A percentile compares a stretch with the other conserved stretches of the same genome.
These are phyloP conservation scores for Linum lewisii DNA, from an alignment of 345 rosid species.

Conservation along the genomic window DNA sequence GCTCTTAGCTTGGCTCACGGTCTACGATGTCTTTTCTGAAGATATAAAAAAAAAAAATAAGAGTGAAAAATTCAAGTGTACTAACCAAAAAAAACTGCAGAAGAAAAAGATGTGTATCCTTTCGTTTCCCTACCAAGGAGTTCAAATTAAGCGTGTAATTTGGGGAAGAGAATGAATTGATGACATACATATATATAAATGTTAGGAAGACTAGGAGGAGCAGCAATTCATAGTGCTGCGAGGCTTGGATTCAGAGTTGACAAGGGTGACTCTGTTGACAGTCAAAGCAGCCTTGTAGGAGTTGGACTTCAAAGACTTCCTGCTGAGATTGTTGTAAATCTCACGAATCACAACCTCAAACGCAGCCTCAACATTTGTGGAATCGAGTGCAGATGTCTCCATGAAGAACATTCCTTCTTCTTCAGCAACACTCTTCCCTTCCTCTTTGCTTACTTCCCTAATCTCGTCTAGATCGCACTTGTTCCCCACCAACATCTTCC, in stretches of 20 bases:
- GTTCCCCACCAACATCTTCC: conserved; percentile 3
- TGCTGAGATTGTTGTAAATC: background rate
- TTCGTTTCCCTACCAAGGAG: no score
- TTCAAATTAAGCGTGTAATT: no score
- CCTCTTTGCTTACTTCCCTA: conserved; percentile 1
- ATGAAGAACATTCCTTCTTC: conserved; percentile 1
- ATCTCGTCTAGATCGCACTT: background rate
- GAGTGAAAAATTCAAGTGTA: no score
- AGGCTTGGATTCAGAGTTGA: background rate
- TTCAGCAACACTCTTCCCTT: background rate
- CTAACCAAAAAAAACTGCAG: no score
- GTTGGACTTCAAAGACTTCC: background rate
- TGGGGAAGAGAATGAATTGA: no score
- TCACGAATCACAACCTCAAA: background rate
- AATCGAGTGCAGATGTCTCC: conserved; percentile 3
- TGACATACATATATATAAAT: no score
- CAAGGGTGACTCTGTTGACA: background rate
- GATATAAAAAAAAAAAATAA: no score
- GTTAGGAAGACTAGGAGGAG: no score
- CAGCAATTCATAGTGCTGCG: background rate
- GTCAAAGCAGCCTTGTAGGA: background rate
- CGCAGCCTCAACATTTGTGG: background rate
- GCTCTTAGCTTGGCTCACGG: no score
- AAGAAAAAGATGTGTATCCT: no score
- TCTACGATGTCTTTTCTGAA: no score